phyloP scores from a whole-genome alignment of 345 rosid genomes.

The Rhodamnia rubescens region DNA sequence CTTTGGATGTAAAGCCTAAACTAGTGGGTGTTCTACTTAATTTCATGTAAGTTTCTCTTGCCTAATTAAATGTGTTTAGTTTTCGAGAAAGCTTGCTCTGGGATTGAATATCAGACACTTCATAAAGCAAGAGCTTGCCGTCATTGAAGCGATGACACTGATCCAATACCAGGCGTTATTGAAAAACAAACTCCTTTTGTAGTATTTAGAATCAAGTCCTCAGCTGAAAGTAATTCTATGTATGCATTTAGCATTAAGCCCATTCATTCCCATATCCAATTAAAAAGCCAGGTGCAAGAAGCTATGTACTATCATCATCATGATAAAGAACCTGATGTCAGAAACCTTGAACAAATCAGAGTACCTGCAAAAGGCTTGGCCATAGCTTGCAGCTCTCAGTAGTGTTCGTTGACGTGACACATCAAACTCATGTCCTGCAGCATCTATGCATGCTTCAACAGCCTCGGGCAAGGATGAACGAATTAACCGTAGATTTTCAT shows the following conservation, averaged over 20 bases:
- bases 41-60: background rate
- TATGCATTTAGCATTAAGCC: background rate
- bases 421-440: slow-evolving; percentile 92
- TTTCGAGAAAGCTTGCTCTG: background rate
- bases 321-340: background rate
- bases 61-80: background rate
- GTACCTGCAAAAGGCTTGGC: slow-evolving; percentile 98
- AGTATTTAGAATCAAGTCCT: background rate
- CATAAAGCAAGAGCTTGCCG: background rate
- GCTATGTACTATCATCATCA: background rate
- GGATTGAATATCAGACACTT: background rate
- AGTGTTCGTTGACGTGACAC: slow-evolving; percentile 67
- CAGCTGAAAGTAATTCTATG: background rate
- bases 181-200: background rate
- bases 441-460: slow-evolving; percentile 90
- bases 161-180: background rate
- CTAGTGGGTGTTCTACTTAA: background rate
- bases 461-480: slow-evolving; percentile 83
- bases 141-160: background rate
- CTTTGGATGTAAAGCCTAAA: background rate
- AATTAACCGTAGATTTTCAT: slow-evolving; percentile 90
- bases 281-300: background rate
- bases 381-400: slow-evolving; percentile 96
- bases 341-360: background rate
- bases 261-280: background rate